Conservation (phyloP, 2,329 filamentous ascomycete species). For the Aspergillus sp. region DNA sequence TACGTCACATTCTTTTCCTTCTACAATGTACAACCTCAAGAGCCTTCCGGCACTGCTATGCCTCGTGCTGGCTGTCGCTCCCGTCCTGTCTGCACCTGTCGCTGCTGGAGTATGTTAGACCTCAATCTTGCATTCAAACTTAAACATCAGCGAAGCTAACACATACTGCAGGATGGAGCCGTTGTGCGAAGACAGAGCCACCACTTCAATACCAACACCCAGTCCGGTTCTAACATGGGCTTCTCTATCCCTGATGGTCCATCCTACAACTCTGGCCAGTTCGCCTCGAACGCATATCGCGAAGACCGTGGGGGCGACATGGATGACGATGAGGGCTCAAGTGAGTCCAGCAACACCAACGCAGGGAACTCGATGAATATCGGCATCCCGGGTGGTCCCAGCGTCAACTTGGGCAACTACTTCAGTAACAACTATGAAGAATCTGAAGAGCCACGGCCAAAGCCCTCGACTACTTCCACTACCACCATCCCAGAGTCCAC, state of each 20-base stretch:
- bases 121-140: not conserved
- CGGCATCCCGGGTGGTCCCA: conserved; percentile 32
- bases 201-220: conserved; percentile 11
- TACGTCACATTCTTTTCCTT: not conserved
- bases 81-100: conserved; percentile 33
- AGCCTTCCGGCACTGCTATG: conserved; percentile 33
- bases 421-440: conserved; percentile 21
- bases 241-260: conserved; percentile 25
- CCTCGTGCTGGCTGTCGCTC: conserved; percentile 32
- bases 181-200: not conserved
- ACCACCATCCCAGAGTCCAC: not conserved
- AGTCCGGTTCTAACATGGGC: conserved; percentile 16
- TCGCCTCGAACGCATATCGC: not conserved
- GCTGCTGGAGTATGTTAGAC: conserved; percentile 20
- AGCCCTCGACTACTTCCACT: not conserved
- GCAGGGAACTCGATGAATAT: not conserved
- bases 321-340: not conserved
- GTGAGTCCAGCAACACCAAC: not conserved
- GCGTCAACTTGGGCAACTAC: conserved; percentile 22
- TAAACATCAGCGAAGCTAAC: conserved; percentile 6
- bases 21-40: conserved; percentile 30
- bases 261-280: conserved; percentile 4
- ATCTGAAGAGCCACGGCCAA: conserved; percentile 17
- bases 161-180: not conserved
- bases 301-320: not conserved